Conservation (phyloP, 2,329 filamentous ascomycete genomes). For the Saccharata proteae region DNA sequence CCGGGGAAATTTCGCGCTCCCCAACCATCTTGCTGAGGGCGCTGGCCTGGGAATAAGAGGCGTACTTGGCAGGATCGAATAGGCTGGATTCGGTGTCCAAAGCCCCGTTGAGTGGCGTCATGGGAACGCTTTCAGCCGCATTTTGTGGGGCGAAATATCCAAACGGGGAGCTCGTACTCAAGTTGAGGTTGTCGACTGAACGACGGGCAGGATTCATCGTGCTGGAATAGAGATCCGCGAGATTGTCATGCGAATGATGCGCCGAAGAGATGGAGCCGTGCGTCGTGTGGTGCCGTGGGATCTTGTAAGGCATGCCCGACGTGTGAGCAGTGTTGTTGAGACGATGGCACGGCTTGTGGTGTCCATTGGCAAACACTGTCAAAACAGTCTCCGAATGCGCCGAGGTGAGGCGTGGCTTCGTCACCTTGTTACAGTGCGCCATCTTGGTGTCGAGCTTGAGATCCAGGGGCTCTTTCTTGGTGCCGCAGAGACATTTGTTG, state of each 20-base stretch:
- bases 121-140: conserved; percentile 13
- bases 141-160: conserved; percentile 6
- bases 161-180: conserved; percentile 2
- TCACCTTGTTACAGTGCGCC: conserved; percentile 32
- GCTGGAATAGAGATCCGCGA: conserved; percentile 21
- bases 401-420: conserved; percentile 44
- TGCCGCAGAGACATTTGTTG: conserved; percentile 47
- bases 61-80: conserved; percentile 14
- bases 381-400: conserved; percentile 48
- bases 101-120: conserved; percentile 17
- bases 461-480: conserved; percentile 45
- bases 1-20: conserved; percentile 17
- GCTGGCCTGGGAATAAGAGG: conserved; percentile 17
- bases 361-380: conserved; percentile 50
- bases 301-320: conserved; percentile 50
- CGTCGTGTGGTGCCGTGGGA: conserved; percentile 34
- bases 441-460: conserved; percentile 29
- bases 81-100: conserved; percentile 15
- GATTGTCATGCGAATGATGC: conserved; percentile 23
- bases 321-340: conserved; percentile 54
- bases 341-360: conserved; percentile 53
- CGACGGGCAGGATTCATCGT: conserved; percentile 15
- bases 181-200: conserved; percentile 11
- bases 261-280: conserved; percentile 16
- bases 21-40: conserved; percentile 15